Percentiles rank a stretch among this genome's conserved stretches.
Conservation (phyloP, 257 asterid genomes). For the Capsicum pubescens region DNA sequence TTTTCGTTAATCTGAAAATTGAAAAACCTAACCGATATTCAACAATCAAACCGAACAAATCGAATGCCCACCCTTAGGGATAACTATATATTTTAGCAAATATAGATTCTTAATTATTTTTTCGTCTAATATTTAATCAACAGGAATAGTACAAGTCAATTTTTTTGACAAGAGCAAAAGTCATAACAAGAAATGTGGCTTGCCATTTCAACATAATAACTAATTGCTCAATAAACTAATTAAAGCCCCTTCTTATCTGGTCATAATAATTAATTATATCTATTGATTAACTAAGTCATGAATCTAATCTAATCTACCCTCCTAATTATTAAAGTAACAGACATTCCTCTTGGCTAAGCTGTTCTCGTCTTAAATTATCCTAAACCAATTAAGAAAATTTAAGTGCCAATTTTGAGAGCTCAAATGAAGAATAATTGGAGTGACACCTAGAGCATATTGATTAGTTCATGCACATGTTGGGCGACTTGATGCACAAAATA, state of each 20-base stretch:
- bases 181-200: not conserved
- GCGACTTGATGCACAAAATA: not conserved
- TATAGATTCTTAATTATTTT: not conserved
- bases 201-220: constrained; percentile 16
- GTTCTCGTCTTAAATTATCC: not conserved
- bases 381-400: constrained; percentile 4
- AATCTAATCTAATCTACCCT: constrained; percentile 1
- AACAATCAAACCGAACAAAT: too few relatives aligned
- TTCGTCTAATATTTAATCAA: not conserved
- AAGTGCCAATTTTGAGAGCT: not conserved
- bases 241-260: constrained; percentile 2
- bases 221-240: not conserved
- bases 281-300: not conserved
- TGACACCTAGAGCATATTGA: not conserved
- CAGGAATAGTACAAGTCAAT: constrained; percentile 5
- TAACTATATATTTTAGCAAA: too few relatives aligned
- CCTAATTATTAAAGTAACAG: constrained; percentile 20
- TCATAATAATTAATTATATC: not conserved
- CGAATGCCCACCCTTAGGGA: too few relatives aligned
- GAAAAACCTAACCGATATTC: too few relatives aligned
- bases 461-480: not conserved
- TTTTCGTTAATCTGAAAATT: too few relatives aligned
- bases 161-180: not conserved
- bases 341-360: not conserved
- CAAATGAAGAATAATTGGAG: constrained; percentile 8